Evolutionary conservation across 306 rosid species (phyloP), one percentile per base, ranked within the genome.

Genomic region (Fragaria vesca): DNA sequence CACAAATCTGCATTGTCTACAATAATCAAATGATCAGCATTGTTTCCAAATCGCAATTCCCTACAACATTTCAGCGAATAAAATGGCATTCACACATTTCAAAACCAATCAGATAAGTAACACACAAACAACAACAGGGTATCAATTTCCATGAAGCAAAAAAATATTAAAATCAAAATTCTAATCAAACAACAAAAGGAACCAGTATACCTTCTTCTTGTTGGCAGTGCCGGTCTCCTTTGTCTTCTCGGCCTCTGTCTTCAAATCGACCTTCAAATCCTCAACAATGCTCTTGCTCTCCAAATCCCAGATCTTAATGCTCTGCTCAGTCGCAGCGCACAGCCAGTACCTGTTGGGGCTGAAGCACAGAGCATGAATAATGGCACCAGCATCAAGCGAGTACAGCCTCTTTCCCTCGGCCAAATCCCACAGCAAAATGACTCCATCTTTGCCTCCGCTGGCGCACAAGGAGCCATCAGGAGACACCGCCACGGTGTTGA

Each of bases 341-440:
- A 96, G 92, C 99, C 99, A 96, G 79, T 93, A 96, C 90, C 98
- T 90, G 75, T 96, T 96, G 8, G 99, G 99, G 58, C 99, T 93
- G 67, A 96, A 96, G 81, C 99, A 96, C 6, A 96, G 85, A 1
- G 99, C 87, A 54, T 93, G 93, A 16, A 93, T 93, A 12, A 93
- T 93, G 0, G 98, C 75, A 4, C 95, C 92, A 5, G 99, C 94
- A 45, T 91, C 99, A 1, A 96, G 90, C 0, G 93, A 88, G 66
- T 96, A 96, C 0, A 96, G 86, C 54, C 73, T 87, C 94, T 96
- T 96, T 17, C 99, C 99, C 79, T 96, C 99, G 0, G 99, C 96
- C 89, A 96, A 90, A 78, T 96, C 98, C 99, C 99, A 96, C 0
- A 96, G 87, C 54, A 96, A 45, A 73, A 96, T 90, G 30, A 91